These are phyloP conservation scores for Pascua sp. DNA, from an alignment of 1,284 basidiomycete genomes.

Conservation along the genomic window DNA sequence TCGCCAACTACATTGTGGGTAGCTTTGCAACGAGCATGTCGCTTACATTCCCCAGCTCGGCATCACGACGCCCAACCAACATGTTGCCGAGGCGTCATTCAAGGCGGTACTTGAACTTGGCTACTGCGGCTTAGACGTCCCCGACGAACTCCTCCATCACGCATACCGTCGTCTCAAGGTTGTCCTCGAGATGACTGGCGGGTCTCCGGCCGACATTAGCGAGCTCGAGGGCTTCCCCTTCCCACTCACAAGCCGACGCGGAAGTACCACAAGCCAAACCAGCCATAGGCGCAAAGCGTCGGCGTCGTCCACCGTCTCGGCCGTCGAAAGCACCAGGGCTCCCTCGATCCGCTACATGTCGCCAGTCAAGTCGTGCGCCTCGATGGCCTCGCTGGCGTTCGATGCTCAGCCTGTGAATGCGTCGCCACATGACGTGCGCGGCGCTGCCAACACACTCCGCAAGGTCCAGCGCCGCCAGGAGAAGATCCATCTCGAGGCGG, in stretches of 20 bases:
- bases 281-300: conserved; percentile 12
- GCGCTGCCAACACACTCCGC: conserved; percentile 5
- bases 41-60: conserved; percentile 23
- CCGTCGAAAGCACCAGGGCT: conserved; percentile 9
- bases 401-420: conserved; percentile 1
- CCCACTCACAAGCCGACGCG: conserved; percentile 5
- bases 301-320: conserved; percentile 12
- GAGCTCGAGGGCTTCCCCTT: conserved; percentile 19
- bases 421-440: background rate
- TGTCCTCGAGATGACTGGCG: conserved; percentile 16
- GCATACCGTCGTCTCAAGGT: conserved; percentile 36
- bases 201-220: conserved; percentile 1
- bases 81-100: conserved; percentile 29
- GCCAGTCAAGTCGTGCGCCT: conserved; percentile 28
- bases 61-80: conserved; percentile 20
- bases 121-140: conserved; percentile 24
- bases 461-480: conserved; percentile 10
- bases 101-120: conserved; percentile 25
- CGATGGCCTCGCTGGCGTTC: conserved; percentile 11
- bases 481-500: background rate
- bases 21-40: background rate
- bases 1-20: conserved; percentile 42
- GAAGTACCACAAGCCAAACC: no score
- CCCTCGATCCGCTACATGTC: conserved; percentile 14
- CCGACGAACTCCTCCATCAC: conserved; percentile 39